Percentiles rank a stretch among this genome's conserved stretches.
Evolutionary conservation across 306 rosid genomes (phyloP).

Genomic region (Echinosophora koreensis): DNA sequence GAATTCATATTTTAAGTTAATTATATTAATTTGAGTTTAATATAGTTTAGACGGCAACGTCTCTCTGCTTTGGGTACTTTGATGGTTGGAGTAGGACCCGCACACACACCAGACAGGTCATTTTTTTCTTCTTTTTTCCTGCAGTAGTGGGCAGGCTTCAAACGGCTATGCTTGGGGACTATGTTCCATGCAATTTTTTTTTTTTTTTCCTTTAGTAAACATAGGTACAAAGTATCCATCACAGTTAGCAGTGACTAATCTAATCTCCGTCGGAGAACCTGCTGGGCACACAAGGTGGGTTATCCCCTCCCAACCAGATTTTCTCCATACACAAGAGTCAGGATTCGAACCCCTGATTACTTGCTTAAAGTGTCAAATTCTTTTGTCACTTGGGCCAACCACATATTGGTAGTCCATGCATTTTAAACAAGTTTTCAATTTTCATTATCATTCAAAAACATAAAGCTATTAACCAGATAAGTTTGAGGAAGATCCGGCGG

Average conservation of each 20-base stretch:
- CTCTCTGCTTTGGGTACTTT: conserved; percentile 35
- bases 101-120: conserved; percentile 29
- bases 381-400: too few species aligned
- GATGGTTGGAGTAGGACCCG: conserved; percentile 37
- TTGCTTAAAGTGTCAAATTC: too few species aligned
- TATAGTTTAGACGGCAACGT: conserved; percentile 40
- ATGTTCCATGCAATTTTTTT: too few species aligned
- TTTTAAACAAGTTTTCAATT: background rate
- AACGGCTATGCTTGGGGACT: conserved; percentile 34
- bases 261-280: too few species aligned
- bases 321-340: too few species aligned
- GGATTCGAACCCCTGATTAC: too few species aligned
- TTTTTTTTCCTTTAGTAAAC: too few species aligned
- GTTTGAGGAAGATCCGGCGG: conserved; percentile 8
- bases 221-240: too few species aligned
- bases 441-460: background rate
- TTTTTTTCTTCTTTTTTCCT: background rate
- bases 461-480: background rate
- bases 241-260: too few species aligned
- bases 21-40: background rate
- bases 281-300: too few species aligned
- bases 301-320: too few species aligned
- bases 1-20: background rate
- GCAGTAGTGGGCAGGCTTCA: conserved; percentile 29
- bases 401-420: too few species aligned